Conservation (phyloP, 257 asterid genomes). For the Voacanga thouarsii region DNA sequence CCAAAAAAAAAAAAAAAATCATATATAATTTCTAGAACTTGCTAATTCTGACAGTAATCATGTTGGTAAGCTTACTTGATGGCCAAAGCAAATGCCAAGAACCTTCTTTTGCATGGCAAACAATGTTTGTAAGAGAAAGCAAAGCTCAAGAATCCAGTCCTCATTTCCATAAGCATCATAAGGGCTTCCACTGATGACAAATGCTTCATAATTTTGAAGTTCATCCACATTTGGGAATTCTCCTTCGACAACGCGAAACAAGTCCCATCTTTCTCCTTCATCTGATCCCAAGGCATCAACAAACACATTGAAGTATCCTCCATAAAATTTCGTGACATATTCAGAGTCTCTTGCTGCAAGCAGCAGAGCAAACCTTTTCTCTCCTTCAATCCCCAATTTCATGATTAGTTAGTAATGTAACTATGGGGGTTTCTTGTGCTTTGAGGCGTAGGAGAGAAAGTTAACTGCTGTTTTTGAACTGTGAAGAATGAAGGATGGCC, state of each 20-base stretch:
- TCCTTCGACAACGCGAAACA: slow-evolving; percentile 54
- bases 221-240: slow-evolving; percentile 45
- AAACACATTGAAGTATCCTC: slow-evolving; percentile 59
- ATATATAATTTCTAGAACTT: too few species aligned
- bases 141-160: slow-evolving; percentile 53
- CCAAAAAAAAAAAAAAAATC: too few species aligned
- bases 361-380: slow-evolving; percentile 49
- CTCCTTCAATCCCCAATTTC: slow-evolving; percentile 8
- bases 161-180: slow-evolving; percentile 62
- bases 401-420: too few species aligned
- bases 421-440: too few species aligned
- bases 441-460: too few species aligned
- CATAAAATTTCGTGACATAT: slow-evolving; percentile 50
- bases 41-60: not conserved
- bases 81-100: slow-evolving; percentile 79
- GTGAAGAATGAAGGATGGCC: too few species aligned
- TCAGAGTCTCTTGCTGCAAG: slow-evolving; percentile 60
- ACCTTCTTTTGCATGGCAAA: slow-evolving; percentile 56
- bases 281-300: slow-evolving; percentile 42
- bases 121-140: slow-evolving; percentile 45
- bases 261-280: slow-evolving; percentile 63
- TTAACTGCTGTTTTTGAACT: too few species aligned
- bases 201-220: slow-evolving; percentile 48
- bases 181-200: slow-evolving; percentile 70
- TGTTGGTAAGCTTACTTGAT: slow-evolving; percentile 36